These are phyloP conservation scores for Aspergillus nanangensis DNA, from an alignment of 495 filamentous ascomycete species.

Conservation along the genomic window DNA sequence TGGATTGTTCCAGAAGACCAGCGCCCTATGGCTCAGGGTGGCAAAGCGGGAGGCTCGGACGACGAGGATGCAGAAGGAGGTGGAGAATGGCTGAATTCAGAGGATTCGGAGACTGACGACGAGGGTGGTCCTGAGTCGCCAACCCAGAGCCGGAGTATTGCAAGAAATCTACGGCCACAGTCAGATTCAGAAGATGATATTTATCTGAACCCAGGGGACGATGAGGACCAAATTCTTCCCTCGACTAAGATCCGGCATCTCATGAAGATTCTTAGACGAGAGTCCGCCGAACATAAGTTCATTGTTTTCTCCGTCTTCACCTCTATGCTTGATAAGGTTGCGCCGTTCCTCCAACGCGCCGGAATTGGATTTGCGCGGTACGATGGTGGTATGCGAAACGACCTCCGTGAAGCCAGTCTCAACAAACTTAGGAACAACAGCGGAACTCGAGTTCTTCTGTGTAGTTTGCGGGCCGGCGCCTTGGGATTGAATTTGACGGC, in stretches of 20 bases:
- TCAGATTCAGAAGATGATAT: constrained; percentile 33
- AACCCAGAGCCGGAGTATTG: constrained; percentile 10
- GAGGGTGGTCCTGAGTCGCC: constrained; percentile 40
- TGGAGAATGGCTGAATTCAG: constrained; percentile 69
- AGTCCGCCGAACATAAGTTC: constrained; percentile 78
- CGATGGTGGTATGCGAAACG: constrained; percentile 94
- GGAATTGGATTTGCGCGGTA: constrained; percentile 80
- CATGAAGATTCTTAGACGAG: constrained; percentile 72
- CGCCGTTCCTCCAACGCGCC: constrained; percentile 76
- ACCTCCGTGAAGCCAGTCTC: constrained; percentile 82
- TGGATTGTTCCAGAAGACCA: constrained; percentile 71
- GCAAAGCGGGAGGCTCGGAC: constrained; percentile 73
- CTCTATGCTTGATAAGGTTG: constrained; percentile 93
- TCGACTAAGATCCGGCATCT: constrained; percentile 91
- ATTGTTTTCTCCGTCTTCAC: constrained; percentile 99
- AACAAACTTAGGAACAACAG: constrained; percentile 68
- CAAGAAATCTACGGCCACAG: constrained; percentile 6
- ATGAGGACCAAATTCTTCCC: constrained; percentile 51
- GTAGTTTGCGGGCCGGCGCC: constrained; percentile 88
- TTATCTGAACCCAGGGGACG: constrained; percentile 37
- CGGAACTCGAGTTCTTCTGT: constrained; percentile 74
- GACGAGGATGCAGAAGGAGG: constrained; percentile 85
- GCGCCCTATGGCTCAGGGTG: constrained; percentile 52
- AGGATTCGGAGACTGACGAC: constrained; percentile 55
- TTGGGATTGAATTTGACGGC: constrained; percentile 93